Evolutionary conservation across 1,139 yeast species (phyloP).

Genomic region (Pichia cactophila): DNA sequence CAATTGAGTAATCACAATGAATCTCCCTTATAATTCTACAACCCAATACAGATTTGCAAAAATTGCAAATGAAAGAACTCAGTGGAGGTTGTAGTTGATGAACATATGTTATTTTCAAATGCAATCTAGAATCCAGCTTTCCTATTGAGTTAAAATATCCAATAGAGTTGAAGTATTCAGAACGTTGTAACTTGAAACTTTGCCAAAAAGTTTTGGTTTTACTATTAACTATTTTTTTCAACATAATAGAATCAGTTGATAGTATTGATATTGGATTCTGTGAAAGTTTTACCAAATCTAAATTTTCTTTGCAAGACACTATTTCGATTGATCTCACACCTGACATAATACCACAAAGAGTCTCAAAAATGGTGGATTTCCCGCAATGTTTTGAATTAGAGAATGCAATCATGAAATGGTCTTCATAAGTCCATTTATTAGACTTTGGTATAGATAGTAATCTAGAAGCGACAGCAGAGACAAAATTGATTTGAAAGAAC

Average conservation of each 20-base stretch:
- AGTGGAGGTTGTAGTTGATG: conserved; percentile 14
- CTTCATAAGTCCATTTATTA: conserved; percentile 35
- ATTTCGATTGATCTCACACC: conserved; percentile 17
- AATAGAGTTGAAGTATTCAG: conserved; percentile 24
- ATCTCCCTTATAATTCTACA: conserved; percentile 49
- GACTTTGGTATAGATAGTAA: conserved; percentile 50
- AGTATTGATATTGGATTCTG: conserved; percentile 18
- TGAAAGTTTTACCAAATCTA: conserved; percentile 7
- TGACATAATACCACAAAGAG: conserved; percentile 22
- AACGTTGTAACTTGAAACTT: conserved; percentile 16
- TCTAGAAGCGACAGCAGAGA: conserved; percentile 56
- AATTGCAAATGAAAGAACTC: conserved; percentile 32
- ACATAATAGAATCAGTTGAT: conserved; percentile 13
- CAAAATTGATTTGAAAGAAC: conserved; percentile 55
- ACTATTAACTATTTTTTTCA: conserved; percentile 10
- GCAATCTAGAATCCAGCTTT: conserved; percentile 14
- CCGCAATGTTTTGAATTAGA: conserved; percentile 12
- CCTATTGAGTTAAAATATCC: conserved; percentile 35
- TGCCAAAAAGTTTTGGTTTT: conserved; percentile 10
- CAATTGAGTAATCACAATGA: conserved; percentile 40
- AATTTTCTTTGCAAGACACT: conserved; percentile 3
- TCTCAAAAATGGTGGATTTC: conserved; percentile 21
- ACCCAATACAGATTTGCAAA: conserved; percentile 40
- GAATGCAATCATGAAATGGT: conserved; percentile 37
- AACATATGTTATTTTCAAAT: conserved; percentile 18